These are phyloP conservation scores for Aureobasidium sp. DNA, from an alignment of 2,329 filamentous ascomycete genomes.

Conservation along the genomic window DNA sequence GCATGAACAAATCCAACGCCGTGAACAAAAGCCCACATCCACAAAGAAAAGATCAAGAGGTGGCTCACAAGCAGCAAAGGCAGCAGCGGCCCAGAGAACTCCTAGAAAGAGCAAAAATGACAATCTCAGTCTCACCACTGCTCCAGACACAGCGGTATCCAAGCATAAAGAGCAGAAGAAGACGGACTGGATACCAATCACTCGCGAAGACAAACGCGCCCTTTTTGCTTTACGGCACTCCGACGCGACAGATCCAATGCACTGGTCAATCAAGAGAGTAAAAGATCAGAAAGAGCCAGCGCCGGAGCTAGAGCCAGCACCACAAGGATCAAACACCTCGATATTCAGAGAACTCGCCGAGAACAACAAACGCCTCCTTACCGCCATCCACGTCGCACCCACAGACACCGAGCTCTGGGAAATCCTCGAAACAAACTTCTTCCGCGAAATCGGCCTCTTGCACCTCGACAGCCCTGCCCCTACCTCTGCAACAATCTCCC, in stretches of 20 bases:
- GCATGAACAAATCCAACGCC: background rate
- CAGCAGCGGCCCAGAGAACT: background rate
- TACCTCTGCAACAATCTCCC: background rate
- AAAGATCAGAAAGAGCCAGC: too few relatives aligned
- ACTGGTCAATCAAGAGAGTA: too few relatives aligned
- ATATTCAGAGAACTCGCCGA: background rate
- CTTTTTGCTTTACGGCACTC: background rate
- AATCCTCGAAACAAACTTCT: constrained; percentile 58
- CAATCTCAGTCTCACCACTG: background rate
- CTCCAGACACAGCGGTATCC: background rate
- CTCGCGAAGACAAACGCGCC: background rate
- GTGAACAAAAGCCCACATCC: background rate
- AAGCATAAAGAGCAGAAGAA: background rate
- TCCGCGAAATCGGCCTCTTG: constrained; percentile 28
- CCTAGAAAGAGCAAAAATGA: background rate
- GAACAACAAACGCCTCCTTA: background rate
- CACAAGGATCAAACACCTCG: too few relatives aligned
- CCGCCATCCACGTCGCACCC: constrained; percentile 42
- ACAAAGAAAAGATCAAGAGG: background rate
- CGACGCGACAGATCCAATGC: too few relatives aligned
- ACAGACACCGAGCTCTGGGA: constrained; percentile 61
- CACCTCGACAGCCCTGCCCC: constrained; percentile 14
- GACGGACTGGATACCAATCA: background rate
- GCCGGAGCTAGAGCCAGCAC: too few relatives aligned
- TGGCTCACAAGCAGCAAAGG: background rate